Percentiles rank a stretch among this genome's conserved stretches.
phyloP scores from a whole-genome alignment of 805 yeast genomes.

The Saccharomycopsis schoenii region DNA sequence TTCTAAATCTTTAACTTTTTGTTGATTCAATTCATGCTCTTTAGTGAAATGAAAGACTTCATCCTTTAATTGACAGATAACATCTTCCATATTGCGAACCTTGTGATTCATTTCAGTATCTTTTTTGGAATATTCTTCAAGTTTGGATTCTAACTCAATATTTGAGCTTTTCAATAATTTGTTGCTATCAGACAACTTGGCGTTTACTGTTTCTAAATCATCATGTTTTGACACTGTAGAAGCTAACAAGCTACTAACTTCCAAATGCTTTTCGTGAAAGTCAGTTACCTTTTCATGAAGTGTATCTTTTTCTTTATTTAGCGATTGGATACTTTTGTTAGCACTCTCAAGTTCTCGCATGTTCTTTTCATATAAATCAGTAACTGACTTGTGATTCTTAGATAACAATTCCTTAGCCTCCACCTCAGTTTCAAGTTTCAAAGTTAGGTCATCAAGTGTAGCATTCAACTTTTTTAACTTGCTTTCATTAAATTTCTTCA shows the following conservation, averaged over 20 bases:
- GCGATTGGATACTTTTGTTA: not conserved
- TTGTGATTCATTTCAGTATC: conserved; percentile 9
- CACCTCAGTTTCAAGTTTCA: conserved; percentile 23
- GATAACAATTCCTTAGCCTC: not conserved
- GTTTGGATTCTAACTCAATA: not conserved
- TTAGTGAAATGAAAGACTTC: not conserved
- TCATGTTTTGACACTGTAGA: not conserved
- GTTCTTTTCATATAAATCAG: not conserved
- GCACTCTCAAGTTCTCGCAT: not conserved
- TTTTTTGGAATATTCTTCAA: not conserved
- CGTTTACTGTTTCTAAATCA: not conserved
- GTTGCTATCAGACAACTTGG: not conserved
- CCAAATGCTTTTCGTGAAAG: not conserved
- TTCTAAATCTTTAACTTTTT: conserved; percentile 17
- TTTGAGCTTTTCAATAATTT: not conserved
- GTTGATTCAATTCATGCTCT: conserved; percentile 11
- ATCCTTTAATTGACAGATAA: not conserved
- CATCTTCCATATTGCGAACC: conserved; percentile 18
- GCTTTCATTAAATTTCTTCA: not conserved
- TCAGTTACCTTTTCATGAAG: not conserved
- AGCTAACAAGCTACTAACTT: not conserved
- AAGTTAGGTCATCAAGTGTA: conserved; percentile 18
- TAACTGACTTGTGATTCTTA: not conserved
- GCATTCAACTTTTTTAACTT: not conserved
- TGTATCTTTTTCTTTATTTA: not conserved